Base-by-base conservation (phyloP, 2,329 filamentous ascomycete species). In the Cadophora malorum region DNA sequence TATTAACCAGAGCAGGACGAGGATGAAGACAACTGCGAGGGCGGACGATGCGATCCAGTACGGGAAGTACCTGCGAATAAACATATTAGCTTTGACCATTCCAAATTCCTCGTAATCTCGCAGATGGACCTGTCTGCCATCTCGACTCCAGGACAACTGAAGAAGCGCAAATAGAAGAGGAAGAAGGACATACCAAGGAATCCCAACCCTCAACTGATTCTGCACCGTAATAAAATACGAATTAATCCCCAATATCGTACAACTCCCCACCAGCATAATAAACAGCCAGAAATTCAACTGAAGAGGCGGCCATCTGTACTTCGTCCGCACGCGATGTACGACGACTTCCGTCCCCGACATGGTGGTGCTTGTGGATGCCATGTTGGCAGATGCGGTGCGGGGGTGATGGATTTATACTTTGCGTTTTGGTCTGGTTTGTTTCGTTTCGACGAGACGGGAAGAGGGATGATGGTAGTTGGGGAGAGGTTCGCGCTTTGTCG, bases 231-330 rank as follows among this genome's bases (percentile, higher is more conserved):
- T 82, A 70, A 91, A 90, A 23, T 81, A 84, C 16, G 84, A 80
- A 71, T 90, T 88, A 23, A 90, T 83, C 63, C 88, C 89, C 50
- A 91, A 81, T 69, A 90, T 85, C 64, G 83, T 84, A 64, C 83
- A 81, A 5, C 86, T 84, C 1, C 86, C 83, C 4, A 88, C 81
- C 12, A 91, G 80, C 85, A 91, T 90, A 72, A 90, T 80, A 61
- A 91, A 80, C 75, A 91, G 86, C 87, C 89, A 90, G 62, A 90
- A 79, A 75, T 90, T 90, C 67, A 91, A 82, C 78, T 89, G 86
- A 65, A 87, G 78, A n/a, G 87, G 86, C 21, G 89, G 89, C 89
- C 89, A 91, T 80, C 88, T 87, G 81, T 91, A 91, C 52, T 76
- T 76, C 14, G 74, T 77, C 49, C 72, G 72, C 6, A 75, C 69